Conservation (phyloP, 1,284 basidiomycete genomes). For the Schizophyllum amplum region DNA sequence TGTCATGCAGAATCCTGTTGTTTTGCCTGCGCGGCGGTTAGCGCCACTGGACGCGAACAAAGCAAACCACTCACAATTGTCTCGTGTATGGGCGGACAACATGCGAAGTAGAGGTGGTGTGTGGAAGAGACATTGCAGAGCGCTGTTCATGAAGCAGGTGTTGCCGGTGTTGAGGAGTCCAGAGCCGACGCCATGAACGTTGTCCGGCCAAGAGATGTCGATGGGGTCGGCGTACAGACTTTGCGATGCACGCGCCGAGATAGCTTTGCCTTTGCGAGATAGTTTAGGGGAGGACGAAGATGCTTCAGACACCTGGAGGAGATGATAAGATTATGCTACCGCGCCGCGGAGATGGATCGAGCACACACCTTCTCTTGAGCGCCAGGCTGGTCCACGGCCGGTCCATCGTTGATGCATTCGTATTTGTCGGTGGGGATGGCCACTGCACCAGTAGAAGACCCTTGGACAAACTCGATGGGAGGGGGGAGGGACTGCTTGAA, state of each 20-base stretch:
- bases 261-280: slow-evolving; percentile 14
- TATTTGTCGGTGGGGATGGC: slow-evolving; percentile 66
- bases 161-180: slow-evolving; percentile 92
- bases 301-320: slow-evolving; percentile 20
- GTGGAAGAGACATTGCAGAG: slow-evolving; percentile 89
- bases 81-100: slow-evolving; percentile 48
- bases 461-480: slow-evolving; percentile 72
- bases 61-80: slow-evolving; percentile 36
- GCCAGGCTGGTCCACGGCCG: slow-evolving; percentile 16
- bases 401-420: slow-evolving; percentile 64
- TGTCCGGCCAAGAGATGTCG: slow-evolving; percentile 49
- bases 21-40: slow-evolving; percentile 27
- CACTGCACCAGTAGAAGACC: slow-evolving; percentile 65
- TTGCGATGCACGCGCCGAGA: slow-evolving; percentile 13
- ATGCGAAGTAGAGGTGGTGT: slow-evolving; percentile 83
- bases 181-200: slow-evolving; percentile 32
- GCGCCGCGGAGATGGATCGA: not conserved
- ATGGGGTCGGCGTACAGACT: slow-evolving; percentile 42
- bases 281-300: slow-evolving; percentile 5
- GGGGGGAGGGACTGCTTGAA: slow-evolving; percentile 70
- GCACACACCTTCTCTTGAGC: not conserved
- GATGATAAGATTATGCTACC: slow-evolving; percentile 4
- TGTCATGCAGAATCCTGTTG: slow-evolving; percentile 63
- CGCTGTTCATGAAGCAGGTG: slow-evolving; percentile 96
- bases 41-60: not conserved